These are phyloP conservation scores for Phytophthora podocarpi DNA, from an alignment of 352 stramenopile genomes.

Conservation along the genomic window DNA sequence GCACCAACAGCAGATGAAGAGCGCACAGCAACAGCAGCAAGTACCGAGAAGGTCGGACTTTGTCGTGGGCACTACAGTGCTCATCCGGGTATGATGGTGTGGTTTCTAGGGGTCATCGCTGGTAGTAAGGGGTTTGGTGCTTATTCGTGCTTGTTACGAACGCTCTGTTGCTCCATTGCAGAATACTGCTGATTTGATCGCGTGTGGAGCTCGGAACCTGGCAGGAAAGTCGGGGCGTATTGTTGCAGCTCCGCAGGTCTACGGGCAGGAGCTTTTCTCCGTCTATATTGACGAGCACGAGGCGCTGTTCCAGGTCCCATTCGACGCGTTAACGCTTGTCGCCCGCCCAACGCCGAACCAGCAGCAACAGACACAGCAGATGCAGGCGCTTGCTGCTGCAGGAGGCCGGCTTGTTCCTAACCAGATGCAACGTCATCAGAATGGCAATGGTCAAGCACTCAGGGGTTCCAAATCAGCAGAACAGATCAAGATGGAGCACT, in stretches of 20 bases:
- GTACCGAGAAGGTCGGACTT: constrained; percentile 61
- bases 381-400: constrained; percentile 38
- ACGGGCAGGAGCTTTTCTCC: constrained; percentile 80
- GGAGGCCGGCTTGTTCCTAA: constrained; percentile 30
- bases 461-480: constrained; percentile 43
- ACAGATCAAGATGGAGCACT: constrained; percentile 87
- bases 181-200: constrained; percentile 75
- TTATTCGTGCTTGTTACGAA: neutral
- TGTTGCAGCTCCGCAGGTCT: constrained; percentile 74
- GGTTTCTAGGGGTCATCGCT: neutral
- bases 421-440: constrained; percentile 30
- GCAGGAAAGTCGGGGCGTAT: constrained; percentile 77
- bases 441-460: constrained; percentile 15
- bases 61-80: constrained; percentile 61
- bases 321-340: constrained; percentile 74
- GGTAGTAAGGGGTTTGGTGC: neutral
- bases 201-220: constrained; percentile 75
- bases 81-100: constrained; percentile 62
- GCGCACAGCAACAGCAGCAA: constrained; percentile 31
- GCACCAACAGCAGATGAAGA: constrained; percentile 47
- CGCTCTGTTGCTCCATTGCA: constrained; percentile 18
- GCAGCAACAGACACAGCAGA: constrained; percentile 47
- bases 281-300: constrained; percentile 87
- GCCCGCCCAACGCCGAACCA: constrained; percentile 44
- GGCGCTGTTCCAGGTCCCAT: constrained; percentile 80